Base-by-base conservation (phyloP, 805 yeast species). In the Ogataea trehalophila region DNA sequence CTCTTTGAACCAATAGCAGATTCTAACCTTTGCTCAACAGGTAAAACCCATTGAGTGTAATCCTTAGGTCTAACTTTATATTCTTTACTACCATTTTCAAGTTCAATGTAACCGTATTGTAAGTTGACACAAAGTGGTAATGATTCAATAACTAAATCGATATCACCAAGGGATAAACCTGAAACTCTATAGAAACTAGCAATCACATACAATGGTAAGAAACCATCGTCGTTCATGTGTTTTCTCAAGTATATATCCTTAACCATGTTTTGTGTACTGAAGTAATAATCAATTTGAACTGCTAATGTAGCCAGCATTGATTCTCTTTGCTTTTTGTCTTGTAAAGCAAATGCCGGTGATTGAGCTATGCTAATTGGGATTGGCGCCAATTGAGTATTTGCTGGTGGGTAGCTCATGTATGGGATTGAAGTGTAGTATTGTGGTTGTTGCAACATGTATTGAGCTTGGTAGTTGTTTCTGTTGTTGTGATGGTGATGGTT, bases 221-320 rank as follows among this genome's bases (percentile, higher is more conserved):
- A 83, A 23, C 97, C 97, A 49, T 80, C 74, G 41, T 76, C 59
- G 66, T 83, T 79, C 95, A 92, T 87, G 59, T 86, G 87, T 54
- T 80, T 77, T 67, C 96, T 81, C 68, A 94, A 74, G 63, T 70
- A 92, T 44, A 83, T 71, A 69, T 94, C 99, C 69, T 89, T 87
- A 57, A 85, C 73, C 68, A 94, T 75, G 68, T 94, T 94, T 58
- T 89, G 96, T 43, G 83, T 74, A 31, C 95, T 84, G 70, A 94
- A 87, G 68, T 94, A 94, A 73, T 94, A 94, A 63, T 88, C 94
- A 44, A 92, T 72, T 73, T 91, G 98, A 66, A 64, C 66, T 7
- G 77, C 59, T 36, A 64, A 52, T 18, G 58, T 55, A 15, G 49
- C 47, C 6, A 53, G 46, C 49, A 61, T 58, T 6, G 45, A 45